Conservation (phyloP, 2,329 filamentous ascomycete genomes). For the Paraphaeosphaeria minitans region DNA sequence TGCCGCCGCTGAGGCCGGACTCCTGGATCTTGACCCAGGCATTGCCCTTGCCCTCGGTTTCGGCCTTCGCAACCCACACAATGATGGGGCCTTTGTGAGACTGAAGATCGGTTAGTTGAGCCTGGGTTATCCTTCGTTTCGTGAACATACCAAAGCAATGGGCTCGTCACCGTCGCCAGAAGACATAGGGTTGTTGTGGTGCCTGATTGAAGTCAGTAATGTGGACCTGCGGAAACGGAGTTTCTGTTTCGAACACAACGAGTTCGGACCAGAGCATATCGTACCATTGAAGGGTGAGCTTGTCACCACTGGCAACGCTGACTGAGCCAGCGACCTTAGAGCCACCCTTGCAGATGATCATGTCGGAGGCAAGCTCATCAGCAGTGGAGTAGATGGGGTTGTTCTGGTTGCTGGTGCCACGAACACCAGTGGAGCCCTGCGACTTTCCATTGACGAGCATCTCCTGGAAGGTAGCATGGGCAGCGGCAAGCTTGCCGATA, state of each 20-base stretch:
- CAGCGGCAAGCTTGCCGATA: constrained; percentile 36
- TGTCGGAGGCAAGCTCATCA: constrained; percentile 38
- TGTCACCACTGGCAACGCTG: constrained; percentile 55
- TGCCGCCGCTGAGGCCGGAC: constrained; percentile 43
- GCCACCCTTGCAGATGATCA: constrained; percentile 46
- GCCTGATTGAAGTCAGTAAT: constrained; percentile 27
- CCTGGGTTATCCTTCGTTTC: too few relatives aligned
- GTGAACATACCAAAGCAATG: constrained; percentile 46
- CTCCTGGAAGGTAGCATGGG: constrained; percentile 46
- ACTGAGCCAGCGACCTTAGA: constrained; percentile 47
- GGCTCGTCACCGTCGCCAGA: constrained; percentile 54
- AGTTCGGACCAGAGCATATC: too few relatives aligned
- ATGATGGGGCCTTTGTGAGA: constrained; percentile 61
- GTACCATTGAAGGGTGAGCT: constrained; percentile 52
- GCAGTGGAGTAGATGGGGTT: constrained; percentile 34
- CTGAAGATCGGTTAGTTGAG: neutral
- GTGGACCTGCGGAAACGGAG: too few relatives aligned
- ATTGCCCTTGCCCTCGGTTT: constrained; percentile 53
- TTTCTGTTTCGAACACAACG: too few relatives aligned
- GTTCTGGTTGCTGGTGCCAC: constrained; percentile 50
- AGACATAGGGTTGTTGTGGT: constrained; percentile 50
- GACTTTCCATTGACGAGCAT: constrained; percentile 50
- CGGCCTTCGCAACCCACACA: constrained; percentile 57
- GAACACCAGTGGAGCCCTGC: constrained; percentile 48
- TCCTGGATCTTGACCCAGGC: constrained; percentile 59